A percentile compares a stretch with the other conserved stretches of the same genome.
These are phyloP conservation scores for Mycosphaerelloides madeirae DNA, from an alignment of 2,329 filamentous ascomycete genomes.

Conservation along the genomic window DNA sequence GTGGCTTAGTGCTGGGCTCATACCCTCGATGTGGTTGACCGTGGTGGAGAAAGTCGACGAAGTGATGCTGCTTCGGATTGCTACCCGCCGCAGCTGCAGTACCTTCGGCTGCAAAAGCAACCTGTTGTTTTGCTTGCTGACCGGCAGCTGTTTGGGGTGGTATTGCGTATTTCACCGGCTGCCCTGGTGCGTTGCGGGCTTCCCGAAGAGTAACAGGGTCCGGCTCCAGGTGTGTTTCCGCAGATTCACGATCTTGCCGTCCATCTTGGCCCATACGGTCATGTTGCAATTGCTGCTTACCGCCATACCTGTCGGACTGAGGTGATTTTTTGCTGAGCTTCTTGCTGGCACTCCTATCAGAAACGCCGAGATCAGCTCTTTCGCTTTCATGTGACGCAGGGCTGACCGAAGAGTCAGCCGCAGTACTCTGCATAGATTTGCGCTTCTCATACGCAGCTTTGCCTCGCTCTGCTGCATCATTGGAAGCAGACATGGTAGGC, in stretches of 20 bases:
- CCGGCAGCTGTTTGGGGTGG: slow-evolving; percentile 36
- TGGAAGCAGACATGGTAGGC: slow-evolving; percentile 9
- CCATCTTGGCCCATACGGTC: slow-evolving; percentile 33
- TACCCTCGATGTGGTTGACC: slow-evolving; percentile 47
- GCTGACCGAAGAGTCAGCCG: slow-evolving; percentile 17
- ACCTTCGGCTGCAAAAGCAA: slow-evolving; percentile 36
- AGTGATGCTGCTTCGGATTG: slow-evolving; percentile 30
- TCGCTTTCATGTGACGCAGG: slow-evolving; percentile 17
- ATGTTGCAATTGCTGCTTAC: slow-evolving; percentile 35
- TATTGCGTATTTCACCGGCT: slow-evolving; percentile 29
- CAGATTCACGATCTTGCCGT: slow-evolving; percentile 25
- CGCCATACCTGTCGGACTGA: slow-evolving; percentile 9
- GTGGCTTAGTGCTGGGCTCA: slow-evolving; percentile 49
- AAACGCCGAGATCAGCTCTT: slow-evolving; percentile 7
- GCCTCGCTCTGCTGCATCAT: slow-evolving; percentile 26
- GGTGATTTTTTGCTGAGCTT: slow-evolving; percentile 25
- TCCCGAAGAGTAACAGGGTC: slow-evolving; percentile 31
- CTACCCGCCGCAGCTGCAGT: neutral
- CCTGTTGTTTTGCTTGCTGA: slow-evolving; percentile 35
- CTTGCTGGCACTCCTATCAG: slow-evolving; percentile 34
- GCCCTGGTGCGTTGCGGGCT: slow-evolving; percentile 11
- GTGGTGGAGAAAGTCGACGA: slow-evolving; percentile 38
- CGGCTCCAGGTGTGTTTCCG: slow-evolving; percentile 34
- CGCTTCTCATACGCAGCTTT: slow-evolving; percentile 30
- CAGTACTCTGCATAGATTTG: slow-evolving; percentile 17